These are phyloP conservation scores for Grifola frondosa DNA, from an alignment of 1,284 basidiomycete species.

Conservation along the genomic window DNA sequence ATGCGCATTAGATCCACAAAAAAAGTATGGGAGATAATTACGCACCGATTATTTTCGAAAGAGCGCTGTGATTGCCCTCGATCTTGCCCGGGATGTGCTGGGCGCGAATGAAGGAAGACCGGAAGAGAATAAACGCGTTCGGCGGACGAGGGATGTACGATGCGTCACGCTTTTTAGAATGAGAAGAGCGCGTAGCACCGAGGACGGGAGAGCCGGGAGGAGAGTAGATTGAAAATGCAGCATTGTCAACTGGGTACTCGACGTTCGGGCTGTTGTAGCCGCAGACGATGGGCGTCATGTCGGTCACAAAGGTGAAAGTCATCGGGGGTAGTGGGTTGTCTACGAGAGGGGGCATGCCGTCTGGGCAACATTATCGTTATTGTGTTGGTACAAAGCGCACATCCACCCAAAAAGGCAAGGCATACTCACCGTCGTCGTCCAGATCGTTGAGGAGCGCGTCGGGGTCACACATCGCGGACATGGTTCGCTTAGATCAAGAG, in stretches of 20 bases:
- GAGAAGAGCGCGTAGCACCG: slow-evolving; percentile 33
- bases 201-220: slow-evolving; percentile 22
- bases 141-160: slow-evolving; percentile 86
- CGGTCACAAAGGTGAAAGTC: slow-evolving; percentile 48
- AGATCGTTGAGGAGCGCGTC: slow-evolving; percentile 24
- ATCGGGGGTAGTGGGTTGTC: slow-evolving; percentile 48
- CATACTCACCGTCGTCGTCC: slow-evolving; percentile 35
- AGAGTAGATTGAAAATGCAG: slow-evolving; percentile 24
- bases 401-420: slow-evolving; percentile 22
- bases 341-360: slow-evolving; percentile 51
- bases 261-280: no score
- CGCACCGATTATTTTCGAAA: slow-evolving; percentile 48
- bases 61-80: slow-evolving; percentile 77
- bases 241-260: slow-evolving; percentile 38
- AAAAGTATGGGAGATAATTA: slow-evolving; percentile 13
- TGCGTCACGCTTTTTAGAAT: slow-evolving; percentile 48
- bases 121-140: slow-evolving; percentile 94
- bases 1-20: not conserved
- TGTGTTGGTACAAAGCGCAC: slow-evolving; percentile 21
- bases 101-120: slow-evolving; percentile 82
- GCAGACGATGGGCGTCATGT: slow-evolving; percentile 44
- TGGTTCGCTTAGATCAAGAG: slow-evolving; percentile 17
- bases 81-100: slow-evolving; percentile 76
- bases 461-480: slow-evolving; percentile 22
- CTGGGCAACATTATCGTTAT: slow-evolving; percentile 22